A percentile compares a stretch with the other conserved stretches of the same genome.
Evolutionary conservation across 1,284 basidiomycete species (phyloP).

Genomic region (Ceratobasidium sp.): DNA sequence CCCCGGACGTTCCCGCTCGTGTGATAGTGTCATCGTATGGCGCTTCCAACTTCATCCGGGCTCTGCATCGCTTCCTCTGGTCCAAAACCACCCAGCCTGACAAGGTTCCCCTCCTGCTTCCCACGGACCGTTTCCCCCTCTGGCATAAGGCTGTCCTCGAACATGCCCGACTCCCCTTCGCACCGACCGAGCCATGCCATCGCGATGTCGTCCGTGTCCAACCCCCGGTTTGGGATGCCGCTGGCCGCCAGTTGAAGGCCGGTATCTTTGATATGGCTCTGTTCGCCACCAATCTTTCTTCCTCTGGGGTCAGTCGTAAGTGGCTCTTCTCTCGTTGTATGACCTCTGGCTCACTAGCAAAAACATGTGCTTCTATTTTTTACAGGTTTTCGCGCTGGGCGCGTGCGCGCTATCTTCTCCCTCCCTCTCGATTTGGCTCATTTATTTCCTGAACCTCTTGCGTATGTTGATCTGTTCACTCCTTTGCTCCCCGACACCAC

Average conservation of each 20-base stretch:
- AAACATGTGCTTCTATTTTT: too few species aligned
- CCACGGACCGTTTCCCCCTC: slow-evolving; percentile 12
- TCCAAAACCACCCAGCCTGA: neutral
- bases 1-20: neutral
- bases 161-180: neutral
- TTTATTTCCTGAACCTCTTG: neutral
- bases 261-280: slow-evolving; percentile 8
- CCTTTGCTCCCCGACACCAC: neutral
- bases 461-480: neutral
- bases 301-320: too few species aligned
- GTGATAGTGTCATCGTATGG: slow-evolving; percentile 4
- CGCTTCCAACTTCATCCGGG: slow-evolving; percentile 7
- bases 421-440: neutral
- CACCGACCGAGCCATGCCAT: neutral
- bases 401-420: slow-evolving; percentile 10
- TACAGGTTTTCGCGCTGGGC: slow-evolving; percentile 8
- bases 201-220: slow-evolving; percentile 5
- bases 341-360: too few species aligned
- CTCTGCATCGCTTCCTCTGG: neutral
- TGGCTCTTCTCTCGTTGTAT: too few species aligned
- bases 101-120: neutral
- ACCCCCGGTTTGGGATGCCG: neutral
- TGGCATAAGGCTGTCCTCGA: slow-evolving; percentile 18
- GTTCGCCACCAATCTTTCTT: neutral
- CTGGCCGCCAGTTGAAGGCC: neutral